These are phyloP conservation scores for Penicillium janthinellum DNA, from an alignment of 2,329 filamentous ascomycete genomes.

Conservation along the genomic window DNA sequence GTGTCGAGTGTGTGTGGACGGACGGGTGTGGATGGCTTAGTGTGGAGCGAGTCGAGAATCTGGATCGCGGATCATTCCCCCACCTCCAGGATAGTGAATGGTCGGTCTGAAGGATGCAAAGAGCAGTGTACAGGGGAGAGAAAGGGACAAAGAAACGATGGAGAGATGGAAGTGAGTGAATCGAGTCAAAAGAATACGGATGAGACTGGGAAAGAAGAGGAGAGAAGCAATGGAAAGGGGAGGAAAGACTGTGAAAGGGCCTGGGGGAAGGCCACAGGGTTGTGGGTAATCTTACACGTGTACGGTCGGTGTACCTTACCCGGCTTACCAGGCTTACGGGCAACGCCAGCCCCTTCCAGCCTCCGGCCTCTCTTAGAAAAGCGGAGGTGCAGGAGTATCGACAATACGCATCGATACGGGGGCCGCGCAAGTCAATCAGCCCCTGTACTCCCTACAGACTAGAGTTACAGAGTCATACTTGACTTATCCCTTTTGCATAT, in stretches of 20 bases:
- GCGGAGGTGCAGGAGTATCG: background rate
- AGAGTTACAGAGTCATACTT: no score
- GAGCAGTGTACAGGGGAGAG: background rate
- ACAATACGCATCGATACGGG: background rate
- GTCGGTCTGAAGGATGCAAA: background rate
- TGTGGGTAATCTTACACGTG: constrained; percentile 15
- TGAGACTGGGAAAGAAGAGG: background rate
- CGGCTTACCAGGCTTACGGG: background rate
- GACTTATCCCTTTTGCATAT: no score
- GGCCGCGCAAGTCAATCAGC: background rate
- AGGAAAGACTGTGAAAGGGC: background rate
- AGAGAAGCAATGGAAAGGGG: background rate
- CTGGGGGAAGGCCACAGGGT: constrained; percentile 7
- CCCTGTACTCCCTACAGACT: background rate
- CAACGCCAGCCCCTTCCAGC: background rate
- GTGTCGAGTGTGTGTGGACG: constrained; percentile 3
- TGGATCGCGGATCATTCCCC: constrained; percentile 30
- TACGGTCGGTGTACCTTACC: background rate
- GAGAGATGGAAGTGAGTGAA: background rate
- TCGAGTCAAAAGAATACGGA: background rate
- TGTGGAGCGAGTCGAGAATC: constrained; percentile 26
- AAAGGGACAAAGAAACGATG: background rate
- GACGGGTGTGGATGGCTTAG: background rate
- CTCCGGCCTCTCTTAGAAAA: background rate
- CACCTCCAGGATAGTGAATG: constrained; percentile 10